Conservation (phyloP, 2,329 filamentous ascomycete species). For the Calonectria crousiana region DNA sequence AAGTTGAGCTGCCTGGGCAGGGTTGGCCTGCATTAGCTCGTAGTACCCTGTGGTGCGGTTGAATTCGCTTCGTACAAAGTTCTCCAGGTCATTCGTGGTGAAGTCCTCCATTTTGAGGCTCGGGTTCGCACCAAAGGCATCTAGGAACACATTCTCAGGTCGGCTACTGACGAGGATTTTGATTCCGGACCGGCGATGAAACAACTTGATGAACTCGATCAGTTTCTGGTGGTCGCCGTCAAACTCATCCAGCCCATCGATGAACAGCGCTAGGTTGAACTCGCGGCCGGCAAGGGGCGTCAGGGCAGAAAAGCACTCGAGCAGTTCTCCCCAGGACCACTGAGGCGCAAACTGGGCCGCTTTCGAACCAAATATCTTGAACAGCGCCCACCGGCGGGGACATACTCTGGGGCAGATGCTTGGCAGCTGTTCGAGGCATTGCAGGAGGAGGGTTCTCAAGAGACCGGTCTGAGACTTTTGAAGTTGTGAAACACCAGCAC, state of each 20-base stretch:
- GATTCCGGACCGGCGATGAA: neutral
- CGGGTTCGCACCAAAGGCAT: slow-evolving; percentile 1
- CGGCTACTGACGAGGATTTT: slow-evolving; percentile 16
- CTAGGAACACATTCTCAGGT: neutral
- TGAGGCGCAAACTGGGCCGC: neutral
- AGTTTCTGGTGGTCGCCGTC: neutral
- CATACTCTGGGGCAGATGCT: neutral
- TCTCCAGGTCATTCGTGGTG: neutral
- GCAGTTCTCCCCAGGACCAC: slow-evolving; percentile 10
- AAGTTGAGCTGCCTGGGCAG: neutral
- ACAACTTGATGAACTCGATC: neutral
- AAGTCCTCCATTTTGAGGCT: slow-evolving; percentile 1
- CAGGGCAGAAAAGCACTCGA: neutral
- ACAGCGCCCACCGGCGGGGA: neutral
- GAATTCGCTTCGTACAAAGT: slow-evolving; percentile 1
- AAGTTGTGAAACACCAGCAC: neutral
- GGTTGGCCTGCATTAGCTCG: neutral
- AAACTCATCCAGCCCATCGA: slow-evolving; percentile 19
- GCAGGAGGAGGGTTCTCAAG: neutral
- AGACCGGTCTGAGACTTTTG: slow-evolving; percentile 20
- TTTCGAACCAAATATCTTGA: neutral
- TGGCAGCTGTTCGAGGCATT: slow-evolving; percentile 9
- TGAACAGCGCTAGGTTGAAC: neutral
- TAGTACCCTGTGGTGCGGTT: neutral
- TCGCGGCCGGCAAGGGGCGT: neutral